Base-by-base conservation (phyloP, 768 basidiomycete genomes). In the Suillus decipiens region DNA sequence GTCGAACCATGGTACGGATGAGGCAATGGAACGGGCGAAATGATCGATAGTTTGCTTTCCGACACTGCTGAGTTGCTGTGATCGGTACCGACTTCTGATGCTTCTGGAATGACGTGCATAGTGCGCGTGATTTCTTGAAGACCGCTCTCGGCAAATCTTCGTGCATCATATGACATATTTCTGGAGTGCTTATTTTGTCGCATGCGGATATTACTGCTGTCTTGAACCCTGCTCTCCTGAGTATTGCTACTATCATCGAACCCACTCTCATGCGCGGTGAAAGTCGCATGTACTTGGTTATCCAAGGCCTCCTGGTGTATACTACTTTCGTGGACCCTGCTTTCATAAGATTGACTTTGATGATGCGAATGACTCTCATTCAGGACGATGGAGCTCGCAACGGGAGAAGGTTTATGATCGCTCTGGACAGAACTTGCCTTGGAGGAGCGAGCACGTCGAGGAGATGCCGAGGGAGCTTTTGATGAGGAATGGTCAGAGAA, bases 21-120 rank as follows among this genome's bases (percentile, higher is more conserved):
- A n/a, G 82, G 81, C 57, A 83, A 61, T 37, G 81, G 81, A 43
- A 77, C 81, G 31, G 78, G 78, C 15, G 81, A 82, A 58, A 70
- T 53, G 22, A 75, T 75, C n/a, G 76, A 69, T 33, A 76, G 67
- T 47, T 65, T 65, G 48, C 56, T 50, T 28, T 67, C 65, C 36
- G 67, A 72, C 42, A 63, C 37, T 42, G 17, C 36, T 43, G 15
- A 67, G 48, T 65, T 64, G 28, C 64, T 66, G 34, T 31, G 66
- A 41, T 65, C 64, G n/a, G 59, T 54, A 61, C 57, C 47, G 41
- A 61, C 51, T 47, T 75, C 74, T 47, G 68, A 64, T 60, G 72
- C 71, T 59, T 76, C 75, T 31, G 59, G 63, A 48, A 76, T 71
- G 22, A 70, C 70, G 45, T 67, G 67, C 31, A 76, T 75, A 15